Base-by-base conservation (phyloP, 805 yeast genomes). In the Candida parachauliodes region DNA sequence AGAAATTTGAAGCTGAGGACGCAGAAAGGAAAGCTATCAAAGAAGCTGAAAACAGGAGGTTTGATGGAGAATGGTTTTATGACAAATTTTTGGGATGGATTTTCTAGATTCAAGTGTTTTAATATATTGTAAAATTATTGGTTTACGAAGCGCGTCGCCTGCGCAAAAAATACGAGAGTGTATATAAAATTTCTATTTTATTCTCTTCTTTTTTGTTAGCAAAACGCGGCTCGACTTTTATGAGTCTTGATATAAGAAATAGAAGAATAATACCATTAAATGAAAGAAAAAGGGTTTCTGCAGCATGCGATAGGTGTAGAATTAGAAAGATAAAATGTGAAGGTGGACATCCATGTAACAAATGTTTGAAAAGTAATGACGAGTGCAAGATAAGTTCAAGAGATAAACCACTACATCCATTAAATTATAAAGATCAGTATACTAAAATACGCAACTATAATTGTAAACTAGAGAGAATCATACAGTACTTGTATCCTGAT, bases 11-110 rank as follows among this genome's bases (percentile, higher is more conserved):
- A 14, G 55, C 47, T 11, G 55, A 54, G 42, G 69, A 55, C 29
- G 61, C 48, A 25, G 69, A 65, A 49, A 51, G 44, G 11, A 48
- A 49, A 32, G 69, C 70, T 21, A 31, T 59, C 22, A 54, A 65
- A 45, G 66, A 49, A 29, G 73, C 73, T 39, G 70, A 68, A 46
- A 69, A 71, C 28, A 63, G 60, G 44, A 70, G 64, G 15, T 65
- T 49, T 46, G 61, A 70, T 48, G 45, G 60, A 44, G 64, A 55
- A 44, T 74, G 77, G 77, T 65, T 62, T 44, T 74, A 74, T 45
- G 74, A 74, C 30, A 72, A 59, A 42, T 60, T 57, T 43, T 49
- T 74, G 32, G 77, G 77, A 28, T 70, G 76, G 68, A 58, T 74
- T 33, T 73, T 74, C 52, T 73, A 59, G 51, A 17, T 26, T 15